These are phyloP conservation scores for Suillus variegatus DNA, from an alignment of 768 basidiomycete genomes.

Conservation along the genomic window DNA sequence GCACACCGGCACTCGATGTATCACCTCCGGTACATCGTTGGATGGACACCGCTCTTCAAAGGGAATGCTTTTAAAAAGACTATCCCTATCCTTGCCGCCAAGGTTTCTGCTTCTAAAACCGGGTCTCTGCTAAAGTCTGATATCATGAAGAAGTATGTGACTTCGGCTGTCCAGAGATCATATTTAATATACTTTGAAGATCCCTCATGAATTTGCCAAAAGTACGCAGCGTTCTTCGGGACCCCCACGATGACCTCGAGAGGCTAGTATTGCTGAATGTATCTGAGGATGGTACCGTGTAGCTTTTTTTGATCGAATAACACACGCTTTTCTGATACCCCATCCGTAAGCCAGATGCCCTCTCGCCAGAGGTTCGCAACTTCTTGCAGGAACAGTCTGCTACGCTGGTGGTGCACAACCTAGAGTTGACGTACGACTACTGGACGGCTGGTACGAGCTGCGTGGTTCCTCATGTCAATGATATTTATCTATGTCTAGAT, in stretches of 20 bases:
- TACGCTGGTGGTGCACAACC: slow-evolving; percentile 55
- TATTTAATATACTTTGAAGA: slow-evolving; percentile 38
- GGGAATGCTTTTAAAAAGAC: slow-evolving; percentile 61
- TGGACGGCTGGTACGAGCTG: slow-evolving; percentile 81
- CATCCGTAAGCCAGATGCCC: slow-evolving; percentile 62
- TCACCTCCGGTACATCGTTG: slow-evolving; percentile 53
- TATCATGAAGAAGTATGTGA: slow-evolving; percentile 58
- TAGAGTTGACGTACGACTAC: slow-evolving; percentile 80
- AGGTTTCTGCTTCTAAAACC: slow-evolving; percentile 58
- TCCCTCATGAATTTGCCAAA: slow-evolving; percentile 69
- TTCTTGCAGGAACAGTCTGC: slow-evolving; percentile 58
- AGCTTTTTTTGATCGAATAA: neutral
- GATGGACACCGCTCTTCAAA: slow-evolving; percentile 58
- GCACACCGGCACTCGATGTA: slow-evolving; percentile 38
- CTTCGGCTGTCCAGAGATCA: slow-evolving; percentile 3
- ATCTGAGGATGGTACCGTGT: slow-evolving; percentile 52
- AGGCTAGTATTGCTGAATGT: slow-evolving; percentile 72
- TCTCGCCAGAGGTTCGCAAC: slow-evolving; percentile 54
- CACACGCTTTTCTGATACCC: slow-evolving; percentile 15
- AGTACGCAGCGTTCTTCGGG: slow-evolving; percentile 56
- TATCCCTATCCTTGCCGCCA: slow-evolving; percentile 67
- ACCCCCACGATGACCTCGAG: slow-evolving; percentile 48
- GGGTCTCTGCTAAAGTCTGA: slow-evolving; percentile 56
- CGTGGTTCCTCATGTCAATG: slow-evolving; percentile 8
- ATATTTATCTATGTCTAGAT: slow-evolving; percentile 44